Base-by-base conservation (phyloP, 1,284 basidiomycete species). In the Lignosus rhinocerotis region DNA sequence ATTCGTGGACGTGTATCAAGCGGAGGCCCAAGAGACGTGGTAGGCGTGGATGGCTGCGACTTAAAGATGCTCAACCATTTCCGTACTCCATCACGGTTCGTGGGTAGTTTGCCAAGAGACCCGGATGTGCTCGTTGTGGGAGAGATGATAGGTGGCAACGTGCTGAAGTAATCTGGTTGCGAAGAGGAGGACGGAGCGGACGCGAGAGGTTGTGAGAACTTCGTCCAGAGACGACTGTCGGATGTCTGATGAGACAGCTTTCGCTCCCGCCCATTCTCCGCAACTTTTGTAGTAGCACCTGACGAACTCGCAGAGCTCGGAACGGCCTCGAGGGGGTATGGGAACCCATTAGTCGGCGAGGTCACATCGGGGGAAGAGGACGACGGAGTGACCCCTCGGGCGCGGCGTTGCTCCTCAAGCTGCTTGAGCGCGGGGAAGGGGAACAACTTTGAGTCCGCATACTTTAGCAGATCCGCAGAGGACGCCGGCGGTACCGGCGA, bases 401-500 rank as follows among this genome's bases (percentile, higher is more conserved):
- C 79, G 42, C 84, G 80, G 48, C 85, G 80, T 67, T 88, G 84
- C 68, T 90, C 87, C 70, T 93, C 88, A 34, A 93, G 78, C 63
- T 82, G 83, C 63, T 84, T 81, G 67, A 94, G 88, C 33, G 90
- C 92, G 6, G 93, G 93, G 80, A 96, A 96, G 0, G 93, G 93
- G 71, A 91, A 92, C 19, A 96, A 78, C 71, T 96, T 96, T 32
- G 88, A 80, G 66, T 91, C 87, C 55, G 82, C 81, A 71, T 93
- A 93, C 68, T 84, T 74, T 62, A 77, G 60, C 64, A 80, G 74
- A 67, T 87, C 85, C 38, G 80, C 80, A 17, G 84, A 79, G 17
- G 87, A 85, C 16, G 83, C 80, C 19, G 83, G 80, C 30, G 90
- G 89, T 47, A 92, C 83, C 16, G 89, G 87, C 8, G 90, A 90